Evolutionary conservation across 2,329 filamentous ascomycete genomes (phyloP), one percentile per base, ranked within the genome.

Genomic region (Cercospora beticola): DNA sequence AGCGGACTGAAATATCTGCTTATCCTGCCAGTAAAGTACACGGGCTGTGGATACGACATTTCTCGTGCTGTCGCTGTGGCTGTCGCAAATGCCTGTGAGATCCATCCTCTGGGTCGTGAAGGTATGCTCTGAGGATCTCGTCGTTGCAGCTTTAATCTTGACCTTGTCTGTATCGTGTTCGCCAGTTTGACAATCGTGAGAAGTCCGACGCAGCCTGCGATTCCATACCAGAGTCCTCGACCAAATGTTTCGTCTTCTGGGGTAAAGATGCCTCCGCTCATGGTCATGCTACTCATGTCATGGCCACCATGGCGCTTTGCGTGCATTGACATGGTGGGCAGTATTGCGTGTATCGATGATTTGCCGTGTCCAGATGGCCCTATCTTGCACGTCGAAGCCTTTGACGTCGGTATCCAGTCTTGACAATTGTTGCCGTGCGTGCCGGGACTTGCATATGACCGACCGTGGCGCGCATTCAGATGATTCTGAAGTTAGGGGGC

Each of bases 1-100:
- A 76, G 67, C n/a, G 76, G 76, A 5, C 65, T 77, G 71, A 78
- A 76, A 68, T 74, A 77, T 67, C 72, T 76, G 65, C 69, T 73
- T 46, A 77, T 65, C 1, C 64, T 67, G 57, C 76, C 76, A 3
- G 73, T 75, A 72, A 77, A 78, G 52, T 72, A 72, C 5, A 76
- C 26, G 0, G 76, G 76, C 57, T 78, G 76, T 16, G 76, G 70
- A 40, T 77, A 77, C 2, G 73, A 59, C 36, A 74, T 64, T 66
- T 78, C 76, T 67, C 76, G 64, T 7, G 67, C 61, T 3, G 69
- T 67, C 16, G 76, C 75, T 1, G 70, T 75, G 5, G 69, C 66
- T 16, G 76, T 77, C 3, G 76, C 76, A 49, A 70, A 76, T n/a
- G 72, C 56, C 62, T 74, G 75, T 3, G 72, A 70, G 7, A 75